A percentile compares a stretch with the other conserved stretches of the same genome.
Evolutionary conservation across 306 rosid species (phyloP).

Genomic region (Quercus alba): DNA sequence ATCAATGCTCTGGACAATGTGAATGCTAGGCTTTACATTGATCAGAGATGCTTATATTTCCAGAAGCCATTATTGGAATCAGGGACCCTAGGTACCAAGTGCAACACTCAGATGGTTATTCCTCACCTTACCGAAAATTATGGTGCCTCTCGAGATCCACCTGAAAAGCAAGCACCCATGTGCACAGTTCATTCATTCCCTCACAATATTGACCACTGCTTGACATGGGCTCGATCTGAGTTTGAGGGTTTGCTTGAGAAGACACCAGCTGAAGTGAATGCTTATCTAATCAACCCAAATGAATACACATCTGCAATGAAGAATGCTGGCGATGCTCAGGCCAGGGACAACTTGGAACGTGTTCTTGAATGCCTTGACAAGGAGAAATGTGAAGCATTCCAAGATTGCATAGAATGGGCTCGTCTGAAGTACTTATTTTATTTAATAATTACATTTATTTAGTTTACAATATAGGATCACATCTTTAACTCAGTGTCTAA

Average conservation of each 20-base stretch:
- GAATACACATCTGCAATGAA: constrained; percentile 65
- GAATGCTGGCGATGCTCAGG: constrained; percentile 98
- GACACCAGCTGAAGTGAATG: constrained; percentile 92
- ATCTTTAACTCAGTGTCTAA: neutral
- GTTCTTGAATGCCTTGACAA: constrained; percentile 85
- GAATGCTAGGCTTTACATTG: constrained; percentile 90
- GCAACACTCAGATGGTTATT: constrained; percentile 98
- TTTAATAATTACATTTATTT: neutral
- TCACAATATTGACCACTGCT: constrained; percentile 94
- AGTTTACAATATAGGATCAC: neutral
- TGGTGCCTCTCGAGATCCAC: constrained; percentile 99
- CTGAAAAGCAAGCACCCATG: constrained; percentile 99
- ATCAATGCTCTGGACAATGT: constrained; percentile 94
- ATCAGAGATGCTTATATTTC: constrained; percentile 94
- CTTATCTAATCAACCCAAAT: constrained; percentile 72
- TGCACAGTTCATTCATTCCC: constrained; percentile 99
- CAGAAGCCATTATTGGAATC: constrained; percentile 98
- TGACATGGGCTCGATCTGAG: constrained; percentile 99
- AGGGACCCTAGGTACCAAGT: constrained; percentile 95
- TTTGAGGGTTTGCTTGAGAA: constrained; percentile 98
- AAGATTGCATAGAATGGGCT: constrained; percentile 91
- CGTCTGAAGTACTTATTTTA: constrained; percentile 54
- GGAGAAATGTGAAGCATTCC: constrained; percentile 76
- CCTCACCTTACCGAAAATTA: constrained; percentile 95
- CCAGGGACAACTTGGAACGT: constrained; percentile 94